Conservation (phyloP, 1,284 basidiomycete genomes). For the Dichomitus squalens region DNA sequence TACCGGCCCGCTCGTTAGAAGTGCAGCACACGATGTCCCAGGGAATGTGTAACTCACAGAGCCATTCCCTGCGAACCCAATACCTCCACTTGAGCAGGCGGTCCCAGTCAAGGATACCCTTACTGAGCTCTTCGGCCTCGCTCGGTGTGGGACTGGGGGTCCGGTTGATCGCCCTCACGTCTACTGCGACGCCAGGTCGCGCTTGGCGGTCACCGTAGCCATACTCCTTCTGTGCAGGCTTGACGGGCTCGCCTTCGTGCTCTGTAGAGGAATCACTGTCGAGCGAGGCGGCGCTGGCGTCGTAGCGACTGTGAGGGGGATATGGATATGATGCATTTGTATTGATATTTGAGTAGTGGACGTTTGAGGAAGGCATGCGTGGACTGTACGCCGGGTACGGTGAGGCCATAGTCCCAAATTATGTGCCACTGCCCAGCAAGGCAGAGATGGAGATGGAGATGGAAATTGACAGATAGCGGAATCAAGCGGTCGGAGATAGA, state of each 20-base stretch:
- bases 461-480: neutral
- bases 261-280: slow-evolving; percentile 15
- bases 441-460: neutral
- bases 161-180: slow-evolving; percentile 31
- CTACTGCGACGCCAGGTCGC: slow-evolving; percentile 10
- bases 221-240: slow-evolving; percentile 5
- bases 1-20: slow-evolving; percentile 1
- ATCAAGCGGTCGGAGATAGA: neutral
- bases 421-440: neutral
- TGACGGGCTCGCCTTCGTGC: slow-evolving; percentile 11
- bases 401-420: slow-evolving; percentile 26
- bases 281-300: slow-evolving; percentile 24
- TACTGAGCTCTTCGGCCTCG: slow-evolving; percentile 38
- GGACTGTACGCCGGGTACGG: slow-evolving; percentile 35
- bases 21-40: neutral
- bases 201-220: slow-evolving; percentile 1
- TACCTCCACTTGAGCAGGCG: slow-evolving; percentile 45
- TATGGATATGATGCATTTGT: slow-evolving; percentile 23
- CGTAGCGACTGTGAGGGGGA: slow-evolving; percentile 24
- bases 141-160: slow-evolving; percentile 46
- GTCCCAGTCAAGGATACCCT: slow-evolving; percentile 47
- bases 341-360: slow-evolving; percentile 20
- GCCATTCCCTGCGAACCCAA: slow-evolving; percentile 53
- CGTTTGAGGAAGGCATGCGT: slow-evolving; percentile 18
- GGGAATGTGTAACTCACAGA: slow-evolving; percentile 42